Evolutionary conservation across 768 basidiomycete genomes (phyloP).

Genomic region (Daedaleopsis sinensis): DNA sequence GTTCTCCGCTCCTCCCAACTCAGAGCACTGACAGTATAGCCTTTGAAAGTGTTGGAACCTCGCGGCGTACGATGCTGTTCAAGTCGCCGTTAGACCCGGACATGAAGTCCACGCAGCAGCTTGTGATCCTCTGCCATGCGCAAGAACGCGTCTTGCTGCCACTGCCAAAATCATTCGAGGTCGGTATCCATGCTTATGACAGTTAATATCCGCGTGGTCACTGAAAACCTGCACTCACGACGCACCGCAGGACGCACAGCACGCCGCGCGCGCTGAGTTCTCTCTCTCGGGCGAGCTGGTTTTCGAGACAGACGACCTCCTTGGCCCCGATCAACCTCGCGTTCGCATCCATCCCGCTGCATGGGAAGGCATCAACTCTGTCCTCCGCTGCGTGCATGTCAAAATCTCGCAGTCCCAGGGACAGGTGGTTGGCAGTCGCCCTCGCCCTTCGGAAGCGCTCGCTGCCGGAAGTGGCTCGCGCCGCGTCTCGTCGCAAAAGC

Average conservation of each 20-base stretch:
- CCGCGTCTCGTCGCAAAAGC: constrained; percentile 5
- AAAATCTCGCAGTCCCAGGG: background rate
- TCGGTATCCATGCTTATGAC: background rate
- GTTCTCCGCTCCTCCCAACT: no score
- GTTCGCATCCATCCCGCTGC: constrained; percentile 19
- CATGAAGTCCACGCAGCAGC: constrained; percentile 13
- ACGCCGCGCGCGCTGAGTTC: constrained; percentile 6
- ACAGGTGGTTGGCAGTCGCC: background rate
- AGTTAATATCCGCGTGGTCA: background rate
- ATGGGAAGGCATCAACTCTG: constrained; percentile 19
- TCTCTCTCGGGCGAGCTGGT: constrained; percentile 4
- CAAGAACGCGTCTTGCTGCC: constrained; percentile 16
- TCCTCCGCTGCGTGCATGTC: constrained; percentile 11
- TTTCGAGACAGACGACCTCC: constrained; percentile 16
- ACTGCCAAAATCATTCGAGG: constrained; percentile 18
- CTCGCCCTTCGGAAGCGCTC: background rate
- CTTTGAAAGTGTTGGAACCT: no score
- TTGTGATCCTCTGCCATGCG: constrained; percentile 16
- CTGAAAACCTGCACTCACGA: background rate
- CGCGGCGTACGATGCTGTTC: constrained; percentile 14
- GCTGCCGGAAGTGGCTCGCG: background rate
- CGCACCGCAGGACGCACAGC: constrained; percentile 10
- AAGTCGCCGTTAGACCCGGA: constrained; percentile 6
- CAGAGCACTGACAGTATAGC: no score
- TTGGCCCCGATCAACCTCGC: constrained; percentile 4